A percentile compares a stretch with the other conserved stretches of the same genome.
Conservation (phyloP, 2,329 filamentous ascomycete species). For the Fusarium subtropicale region DNA sequence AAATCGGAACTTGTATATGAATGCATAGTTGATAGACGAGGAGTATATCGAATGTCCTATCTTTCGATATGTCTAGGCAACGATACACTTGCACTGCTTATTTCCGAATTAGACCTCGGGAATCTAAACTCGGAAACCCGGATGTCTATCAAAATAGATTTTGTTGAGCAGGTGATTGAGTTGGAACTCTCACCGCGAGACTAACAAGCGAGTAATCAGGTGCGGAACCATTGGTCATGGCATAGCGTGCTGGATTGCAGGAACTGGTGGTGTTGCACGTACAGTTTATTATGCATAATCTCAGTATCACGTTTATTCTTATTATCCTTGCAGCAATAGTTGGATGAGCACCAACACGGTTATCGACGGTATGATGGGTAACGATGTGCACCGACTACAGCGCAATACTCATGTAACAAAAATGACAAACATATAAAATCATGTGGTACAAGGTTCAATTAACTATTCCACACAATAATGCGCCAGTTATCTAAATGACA, state of each 20-base stretch:
- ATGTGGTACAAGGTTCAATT: background rate
- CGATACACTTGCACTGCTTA: conserved; percentile 12
- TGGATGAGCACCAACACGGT: background rate
- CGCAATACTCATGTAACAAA: background rate
- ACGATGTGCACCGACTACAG: background rate
- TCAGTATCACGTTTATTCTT: background rate
- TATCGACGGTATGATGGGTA: background rate
- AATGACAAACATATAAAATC: background rate
- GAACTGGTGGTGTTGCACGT: background rate
- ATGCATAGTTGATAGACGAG: background rate
- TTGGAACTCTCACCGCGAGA: background rate
- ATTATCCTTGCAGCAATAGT: background rate
- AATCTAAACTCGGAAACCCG: conserved; percentile 2
- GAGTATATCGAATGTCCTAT: background rate
- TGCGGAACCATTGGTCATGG: background rate
- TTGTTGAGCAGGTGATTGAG: background rate
- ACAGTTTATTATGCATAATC: background rate
- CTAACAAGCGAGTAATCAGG: background rate
- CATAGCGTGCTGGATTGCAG: background rate
- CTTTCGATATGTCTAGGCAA: background rate
- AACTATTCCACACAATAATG: background rate
- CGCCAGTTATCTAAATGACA: background rate
- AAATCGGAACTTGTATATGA: background rate
- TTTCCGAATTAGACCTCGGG: conserved; percentile 5
- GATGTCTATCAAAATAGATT: background rate